Conservation (phyloP, 2,329 filamentous ascomycete species). For the Epichloe scottii region DNA sequence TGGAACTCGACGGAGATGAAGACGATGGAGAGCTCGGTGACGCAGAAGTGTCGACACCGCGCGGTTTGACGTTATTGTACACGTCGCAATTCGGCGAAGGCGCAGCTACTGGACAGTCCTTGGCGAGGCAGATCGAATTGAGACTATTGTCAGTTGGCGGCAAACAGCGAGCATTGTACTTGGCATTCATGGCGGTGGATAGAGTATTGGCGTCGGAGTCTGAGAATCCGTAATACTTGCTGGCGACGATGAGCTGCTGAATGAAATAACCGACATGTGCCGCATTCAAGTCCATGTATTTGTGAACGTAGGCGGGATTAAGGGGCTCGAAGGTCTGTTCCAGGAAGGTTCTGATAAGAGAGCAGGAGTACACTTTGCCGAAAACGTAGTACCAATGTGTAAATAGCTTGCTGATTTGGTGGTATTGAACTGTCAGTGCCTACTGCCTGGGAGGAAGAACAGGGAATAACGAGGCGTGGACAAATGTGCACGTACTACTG, state of each 20-base stretch:
- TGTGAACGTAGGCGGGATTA: slow-evolving; percentile 19
- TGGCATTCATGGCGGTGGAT: slow-evolving; percentile 12
- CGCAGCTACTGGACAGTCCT: slow-evolving; percentile 15
- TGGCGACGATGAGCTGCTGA: slow-evolving; percentile 15
- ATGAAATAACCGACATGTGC: slow-evolving; percentile 19
- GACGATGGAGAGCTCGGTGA: not conserved
- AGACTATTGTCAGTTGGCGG: slow-evolving; percentile 13
- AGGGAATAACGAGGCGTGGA: not conserved
- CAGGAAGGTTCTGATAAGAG: slow-evolving; percentile 9
- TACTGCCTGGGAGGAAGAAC: too few species aligned
- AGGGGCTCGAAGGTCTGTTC: slow-evolving; percentile 8
- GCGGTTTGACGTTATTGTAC: slow-evolving; percentile 13
- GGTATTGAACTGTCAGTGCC: not conserved
- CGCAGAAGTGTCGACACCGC: slow-evolving; percentile 6
- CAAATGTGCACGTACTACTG: slow-evolving; percentile 14
- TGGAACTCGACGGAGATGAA: not conserved
- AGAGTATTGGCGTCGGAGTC: slow-evolving; percentile 13
- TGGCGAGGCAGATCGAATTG: slow-evolving; percentile 16
- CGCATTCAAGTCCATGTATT: slow-evolving; percentile 20
- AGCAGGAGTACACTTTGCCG: slow-evolving; percentile 16
- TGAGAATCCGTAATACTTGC: slow-evolving; percentile 16
- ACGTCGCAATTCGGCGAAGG: slow-evolving; percentile 15
- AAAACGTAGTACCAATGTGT: slow-evolving; percentile 18
- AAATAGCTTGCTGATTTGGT: slow-evolving; percentile 14
- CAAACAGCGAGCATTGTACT: slow-evolving; percentile 17